A percentile compares a stretch with the other conserved stretches of the same genome.
Conservation (phyloP, 441 rosid genomes). For the Geranium incanum region DNA sequence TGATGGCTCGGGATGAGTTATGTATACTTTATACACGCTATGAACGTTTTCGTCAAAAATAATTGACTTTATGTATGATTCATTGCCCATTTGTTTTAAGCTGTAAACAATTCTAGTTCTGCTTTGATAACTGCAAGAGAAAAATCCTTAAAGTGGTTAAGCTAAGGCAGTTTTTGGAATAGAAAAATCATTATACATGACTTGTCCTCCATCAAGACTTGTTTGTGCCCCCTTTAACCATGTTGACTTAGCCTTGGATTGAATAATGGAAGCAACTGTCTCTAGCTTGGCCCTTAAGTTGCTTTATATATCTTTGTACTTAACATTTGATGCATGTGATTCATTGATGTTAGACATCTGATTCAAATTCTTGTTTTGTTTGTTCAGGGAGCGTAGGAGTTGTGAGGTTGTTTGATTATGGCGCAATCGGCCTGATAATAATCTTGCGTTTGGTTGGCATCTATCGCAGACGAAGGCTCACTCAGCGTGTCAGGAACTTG, state of each 20-base stretch:
- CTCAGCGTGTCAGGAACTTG: slow-evolving; percentile 53
- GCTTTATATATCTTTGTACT: neutral
- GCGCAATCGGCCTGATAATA: slow-evolving; percentile 45
- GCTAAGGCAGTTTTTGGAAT: neutral
- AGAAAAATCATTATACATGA: neutral
- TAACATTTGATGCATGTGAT: neutral
- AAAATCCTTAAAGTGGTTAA: neutral
- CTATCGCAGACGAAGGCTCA: slow-evolving; percentile 41
- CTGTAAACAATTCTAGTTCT: neutral
- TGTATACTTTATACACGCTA: neutral
- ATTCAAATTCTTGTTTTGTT: slow-evolving; percentile 10
- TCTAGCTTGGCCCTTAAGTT: neutral
- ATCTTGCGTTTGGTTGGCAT: slow-evolving; percentile 57
- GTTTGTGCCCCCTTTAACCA: neutral
- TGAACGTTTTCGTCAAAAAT: neutral
- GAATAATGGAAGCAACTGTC: slow-evolving; percentile 3
- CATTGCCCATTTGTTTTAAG: neutral
- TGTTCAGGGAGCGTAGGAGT: slow-evolving; percentile 46
- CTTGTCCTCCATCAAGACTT: too few species aligned
- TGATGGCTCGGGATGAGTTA: neutral
- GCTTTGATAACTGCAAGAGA: neutral
- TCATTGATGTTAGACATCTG: slow-evolving; percentile 6
- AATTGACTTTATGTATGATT: neutral
- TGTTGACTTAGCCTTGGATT: neutral
- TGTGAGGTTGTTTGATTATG: slow-evolving; percentile 48